These are phyloP conservation scores for Citrus trifoliata DNA, from an alignment of 345 rosid species.

Conservation along the genomic window DNA sequence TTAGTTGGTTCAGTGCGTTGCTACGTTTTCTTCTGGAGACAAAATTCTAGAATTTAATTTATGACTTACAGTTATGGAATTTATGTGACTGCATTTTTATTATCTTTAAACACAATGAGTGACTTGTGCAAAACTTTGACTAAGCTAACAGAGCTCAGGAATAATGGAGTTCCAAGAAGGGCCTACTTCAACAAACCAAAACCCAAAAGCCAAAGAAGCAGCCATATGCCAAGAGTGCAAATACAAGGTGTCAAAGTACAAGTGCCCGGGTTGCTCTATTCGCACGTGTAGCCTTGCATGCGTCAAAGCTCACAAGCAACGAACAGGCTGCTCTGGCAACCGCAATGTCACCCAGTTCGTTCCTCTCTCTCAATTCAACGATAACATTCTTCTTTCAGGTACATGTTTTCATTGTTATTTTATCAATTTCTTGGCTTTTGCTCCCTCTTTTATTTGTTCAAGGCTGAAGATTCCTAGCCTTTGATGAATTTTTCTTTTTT, in stretches of 20 bases:
- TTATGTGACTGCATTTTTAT: too few species aligned
- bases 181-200: background rate
- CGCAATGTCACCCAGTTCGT: constrained; percentile 48
- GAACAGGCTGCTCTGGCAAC: constrained; percentile 73
- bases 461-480: background rate
- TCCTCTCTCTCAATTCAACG: constrained; percentile 67
- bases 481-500: background rate
- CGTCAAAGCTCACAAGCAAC: constrained; percentile 79
- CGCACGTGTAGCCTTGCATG: constrained; percentile 80
- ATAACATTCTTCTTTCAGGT: constrained; percentile 77
- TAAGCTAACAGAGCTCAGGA: too few species aligned
- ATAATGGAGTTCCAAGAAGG: background rate
- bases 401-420: background rate
- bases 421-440: background rate
- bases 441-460: background rate
- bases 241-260: constrained; percentile 57
- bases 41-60: too few species aligned
- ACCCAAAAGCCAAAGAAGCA: background rate
- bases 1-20: too few species aligned
- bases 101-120: too few species aligned
- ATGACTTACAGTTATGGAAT: too few species aligned
- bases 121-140: too few species aligned
- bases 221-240: constrained; percentile 63
- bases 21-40: too few species aligned
- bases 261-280: constrained; percentile 78